These are phyloP conservation scores for Epichloe uncinata DNA, from an alignment of 2,329 filamentous ascomycete genomes.

Conservation along the genomic window DNA sequence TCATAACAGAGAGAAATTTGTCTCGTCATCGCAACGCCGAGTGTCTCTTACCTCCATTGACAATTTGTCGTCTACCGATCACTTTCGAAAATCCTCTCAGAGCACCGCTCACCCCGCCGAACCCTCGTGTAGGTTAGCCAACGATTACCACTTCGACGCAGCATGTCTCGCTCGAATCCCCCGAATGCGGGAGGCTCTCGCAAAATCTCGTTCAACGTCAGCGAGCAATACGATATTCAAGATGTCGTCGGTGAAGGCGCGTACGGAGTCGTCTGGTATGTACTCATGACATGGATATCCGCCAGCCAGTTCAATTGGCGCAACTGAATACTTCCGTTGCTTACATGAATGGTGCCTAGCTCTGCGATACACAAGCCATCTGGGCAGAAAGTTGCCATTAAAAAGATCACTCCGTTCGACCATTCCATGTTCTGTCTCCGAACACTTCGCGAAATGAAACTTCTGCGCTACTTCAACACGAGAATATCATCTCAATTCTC, in stretches of 20 bases:
- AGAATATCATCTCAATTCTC: slow-evolving; percentile 99
- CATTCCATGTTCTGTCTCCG: slow-evolving; percentile 98
- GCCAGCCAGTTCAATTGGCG: background rate
- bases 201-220: slow-evolving; percentile 99
- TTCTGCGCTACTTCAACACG: slow-evolving; percentile 98
- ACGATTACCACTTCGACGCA: slow-evolving; percentile 6
- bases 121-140: background rate
- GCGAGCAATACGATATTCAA: slow-evolving; percentile 98
- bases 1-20: background rate
- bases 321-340: background rate
- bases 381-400: slow-evolving; percentile 96
- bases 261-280: slow-evolving; percentile 93
- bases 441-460: slow-evolving; percentile 97
- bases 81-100: background rate
- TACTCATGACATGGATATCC: background rate
- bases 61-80: background rate
- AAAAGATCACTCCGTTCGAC: slow-evolving; percentile 99
- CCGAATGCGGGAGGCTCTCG: slow-evolving; percentile 52
- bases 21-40: background rate
- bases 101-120: slow-evolving; percentile 1
- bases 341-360: slow-evolving; percentile 31
- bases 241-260: slow-evolving; percentile 98
- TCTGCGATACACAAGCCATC: slow-evolving; percentile 97
- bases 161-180: slow-evolving; percentile 44
- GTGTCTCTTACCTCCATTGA: background rate